These are phyloP conservation scores for Pleurotus platypus DNA, from an alignment of 768 basidiomycete genomes.

Conservation along the genomic window DNA sequence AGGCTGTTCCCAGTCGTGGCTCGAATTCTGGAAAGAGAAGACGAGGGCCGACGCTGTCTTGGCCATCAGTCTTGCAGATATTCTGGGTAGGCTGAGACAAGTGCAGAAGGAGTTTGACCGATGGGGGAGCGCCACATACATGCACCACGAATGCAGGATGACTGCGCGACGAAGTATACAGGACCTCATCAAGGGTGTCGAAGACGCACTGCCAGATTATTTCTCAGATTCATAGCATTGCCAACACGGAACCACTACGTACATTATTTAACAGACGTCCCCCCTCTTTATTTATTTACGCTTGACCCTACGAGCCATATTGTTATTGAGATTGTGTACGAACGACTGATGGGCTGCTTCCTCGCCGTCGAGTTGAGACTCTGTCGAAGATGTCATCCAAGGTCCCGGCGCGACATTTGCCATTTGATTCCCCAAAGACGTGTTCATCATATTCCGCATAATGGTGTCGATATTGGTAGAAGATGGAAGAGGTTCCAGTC, in stretches of 20 bases:
- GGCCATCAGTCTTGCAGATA: slow-evolving; percentile 57
- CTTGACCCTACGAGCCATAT: slow-evolving; percentile 18
- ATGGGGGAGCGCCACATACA: slow-evolving; percentile 71
- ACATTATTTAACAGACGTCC: not conserved
- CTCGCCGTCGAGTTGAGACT: slow-evolving; percentile 9
- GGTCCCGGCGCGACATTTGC: slow-evolving; percentile 26
- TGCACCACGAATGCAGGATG: slow-evolving; percentile 72
- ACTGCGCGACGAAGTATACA: slow-evolving; percentile 53
- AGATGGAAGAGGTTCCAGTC: slow-evolving; percentile 35
- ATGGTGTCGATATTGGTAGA: slow-evolving; percentile 46
- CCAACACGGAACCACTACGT: not conserved
- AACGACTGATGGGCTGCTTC: not conserved
- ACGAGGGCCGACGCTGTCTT: slow-evolving; percentile 56
- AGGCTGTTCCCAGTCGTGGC: slow-evolving; percentile 68
- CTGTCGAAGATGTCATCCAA: slow-evolving; percentile 27
- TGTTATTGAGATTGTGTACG: no score
- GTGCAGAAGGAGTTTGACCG: slow-evolving; percentile 67
- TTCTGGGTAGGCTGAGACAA: slow-evolving; percentile 59
- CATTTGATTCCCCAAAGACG: slow-evolving; percentile 10
- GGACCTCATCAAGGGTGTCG: slow-evolving; percentile 52
- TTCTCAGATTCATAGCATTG: slow-evolving; percentile 37
- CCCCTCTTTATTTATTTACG: slow-evolving; percentile 6
- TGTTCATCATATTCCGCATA: slow-evolving; percentile 53
- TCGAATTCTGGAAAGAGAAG: slow-evolving; percentile 80
- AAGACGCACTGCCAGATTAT: slow-evolving; percentile 60